Evolutionary conservation across 805 yeast species (phyloP).

Genomic region (Deakozyma indianensis): DNA sequence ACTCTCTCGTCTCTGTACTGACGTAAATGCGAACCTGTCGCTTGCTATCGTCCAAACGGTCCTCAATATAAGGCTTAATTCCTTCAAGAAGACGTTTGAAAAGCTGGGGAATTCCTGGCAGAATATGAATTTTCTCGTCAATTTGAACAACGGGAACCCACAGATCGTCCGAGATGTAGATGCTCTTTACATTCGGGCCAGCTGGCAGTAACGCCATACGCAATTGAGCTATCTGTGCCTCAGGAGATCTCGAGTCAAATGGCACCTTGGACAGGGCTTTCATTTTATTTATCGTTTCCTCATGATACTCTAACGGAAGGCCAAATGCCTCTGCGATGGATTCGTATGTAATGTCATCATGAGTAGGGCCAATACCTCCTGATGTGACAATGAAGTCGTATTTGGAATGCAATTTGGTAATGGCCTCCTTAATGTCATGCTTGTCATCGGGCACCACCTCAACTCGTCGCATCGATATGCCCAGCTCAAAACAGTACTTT

Average conservation of each 20-base stretch:
- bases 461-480: slow-evolving; percentile 52
- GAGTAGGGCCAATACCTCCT: slow-evolving; percentile 77
- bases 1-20: slow-evolving; percentile 45
- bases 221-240: slow-evolving; percentile 45
- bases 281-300: slow-evolving; percentile 50
- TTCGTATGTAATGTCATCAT: slow-evolving; percentile 77
- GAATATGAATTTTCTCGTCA: slow-evolving; percentile 47
- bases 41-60: slow-evolving; percentile 25
- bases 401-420: slow-evolving; percentile 31
- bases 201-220: slow-evolving; percentile 71
- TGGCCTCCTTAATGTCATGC: slow-evolving; percentile 42
- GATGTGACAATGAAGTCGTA: slow-evolving; percentile 60
- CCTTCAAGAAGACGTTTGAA: slow-evolving; percentile 41
- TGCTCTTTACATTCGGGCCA: slow-evolving; percentile 20
- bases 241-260: slow-evolving; percentile 12
- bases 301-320: slow-evolving; percentile 36
- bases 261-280: slow-evolving; percentile 18
- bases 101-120: slow-evolving; percentile 77
- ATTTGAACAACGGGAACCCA: slow-evolving; percentile 81
- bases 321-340: slow-evolving; percentile 53
- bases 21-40: slow-evolving; percentile 36
- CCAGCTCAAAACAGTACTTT: slow-evolving; percentile 48
- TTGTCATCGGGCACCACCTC: slow-evolving; percentile 68
- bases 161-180: slow-evolving; percentile 33
- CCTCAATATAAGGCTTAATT: slow-evolving; percentile 24